Percentiles rank a stretch among this genome's conserved stretches.
Conservation (phyloP, 208 protist genomes). For the Trypanosoma avium region DNA sequence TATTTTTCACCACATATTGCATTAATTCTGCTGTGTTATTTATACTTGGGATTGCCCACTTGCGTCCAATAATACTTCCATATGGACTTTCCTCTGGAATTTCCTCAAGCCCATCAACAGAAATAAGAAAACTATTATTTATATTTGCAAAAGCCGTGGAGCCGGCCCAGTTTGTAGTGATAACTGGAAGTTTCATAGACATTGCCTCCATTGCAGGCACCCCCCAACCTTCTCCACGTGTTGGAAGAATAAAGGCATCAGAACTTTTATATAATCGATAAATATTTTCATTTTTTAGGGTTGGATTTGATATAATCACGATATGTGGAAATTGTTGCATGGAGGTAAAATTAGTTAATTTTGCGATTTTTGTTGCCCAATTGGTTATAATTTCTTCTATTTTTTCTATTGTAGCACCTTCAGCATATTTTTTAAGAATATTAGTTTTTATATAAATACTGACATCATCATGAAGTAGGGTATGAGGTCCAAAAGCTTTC, state of each 20-base stretch:
- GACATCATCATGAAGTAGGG: slow-evolving; percentile 8
- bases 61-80: slow-evolving; percentile 19
- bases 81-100: slow-evolving; percentile 22
- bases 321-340: slow-evolving; percentile 34
- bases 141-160: slow-evolving; percentile 27
- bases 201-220: slow-evolving; percentile 58
- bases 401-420: neutral
- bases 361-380: slow-evolving; percentile 7
- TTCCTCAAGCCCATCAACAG: slow-evolving; percentile 48
- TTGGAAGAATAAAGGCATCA: slow-evolving; percentile 89
- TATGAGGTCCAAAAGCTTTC: slow-evolving; percentile 33
- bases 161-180: slow-evolving; percentile 48
- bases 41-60: slow-evolving; percentile 35
- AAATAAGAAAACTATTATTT: slow-evolving; percentile 45
- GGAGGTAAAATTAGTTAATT: slow-evolving; percentile 18
- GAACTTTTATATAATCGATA: slow-evolving; percentile 59
- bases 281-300: slow-evolving; percentile 20
- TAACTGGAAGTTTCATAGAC: slow-evolving; percentile 54
- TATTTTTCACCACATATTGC: slow-evolving; percentile 36
- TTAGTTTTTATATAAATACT: slow-evolving; percentile 8
- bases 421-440: neutral
- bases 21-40: slow-evolving; percentile 33
- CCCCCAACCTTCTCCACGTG: slow-evolving; percentile 72
- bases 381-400: slow-evolving; percentile 1
- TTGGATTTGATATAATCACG: slow-evolving; percentile 24